Percentiles rank a stretch among this genome's conserved stretches.
Evolutionary conservation across 441 rosid genomes (phyloP).

Genomic region (Jatropha podagrica): DNA sequence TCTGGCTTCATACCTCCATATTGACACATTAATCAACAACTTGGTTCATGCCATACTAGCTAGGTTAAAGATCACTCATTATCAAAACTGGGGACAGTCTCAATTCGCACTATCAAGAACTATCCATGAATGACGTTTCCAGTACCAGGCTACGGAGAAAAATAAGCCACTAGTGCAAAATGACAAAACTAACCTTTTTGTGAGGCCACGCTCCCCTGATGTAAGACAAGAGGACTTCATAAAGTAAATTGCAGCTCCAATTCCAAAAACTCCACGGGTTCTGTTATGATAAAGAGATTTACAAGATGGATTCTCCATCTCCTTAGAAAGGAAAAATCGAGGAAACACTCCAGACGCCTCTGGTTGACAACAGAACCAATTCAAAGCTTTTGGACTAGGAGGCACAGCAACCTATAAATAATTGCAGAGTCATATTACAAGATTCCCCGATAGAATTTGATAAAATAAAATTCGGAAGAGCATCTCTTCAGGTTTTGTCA

Average conservation of each 20-base stretch:
- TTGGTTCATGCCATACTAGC: background rate
- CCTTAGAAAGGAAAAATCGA: constrained; percentile 78
- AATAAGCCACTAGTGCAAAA: background rate
- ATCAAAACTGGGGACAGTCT: background rate
- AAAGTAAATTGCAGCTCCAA: constrained; percentile 81
- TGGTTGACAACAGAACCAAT: constrained; percentile 81
- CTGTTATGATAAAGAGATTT: constrained; percentile 56
- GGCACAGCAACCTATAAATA: constrained; percentile 77
- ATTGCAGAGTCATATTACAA: background rate
- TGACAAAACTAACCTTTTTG: constrained; percentile 47
- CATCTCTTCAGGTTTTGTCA: background rate
- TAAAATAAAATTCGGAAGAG: background rate
- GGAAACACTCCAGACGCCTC: constrained; percentile 58
- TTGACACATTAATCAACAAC: background rate
- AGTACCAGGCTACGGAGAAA: background rate
- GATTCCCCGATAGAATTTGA: background rate
- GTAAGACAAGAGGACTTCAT: constrained; percentile 33
- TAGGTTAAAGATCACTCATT: background rate
- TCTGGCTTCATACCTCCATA: background rate
- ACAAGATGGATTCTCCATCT: constrained; percentile 40
- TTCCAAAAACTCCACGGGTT: constrained; percentile 72
- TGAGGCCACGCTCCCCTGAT: constrained; percentile 28
- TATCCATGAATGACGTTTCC: background rate
- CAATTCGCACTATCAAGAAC: background rate
- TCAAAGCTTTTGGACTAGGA: constrained; percentile 80